These are phyloP conservation scores for Nematodospora valgi DNA, from an alignment of 805 yeast genomes.

Conservation along the genomic window DNA sequence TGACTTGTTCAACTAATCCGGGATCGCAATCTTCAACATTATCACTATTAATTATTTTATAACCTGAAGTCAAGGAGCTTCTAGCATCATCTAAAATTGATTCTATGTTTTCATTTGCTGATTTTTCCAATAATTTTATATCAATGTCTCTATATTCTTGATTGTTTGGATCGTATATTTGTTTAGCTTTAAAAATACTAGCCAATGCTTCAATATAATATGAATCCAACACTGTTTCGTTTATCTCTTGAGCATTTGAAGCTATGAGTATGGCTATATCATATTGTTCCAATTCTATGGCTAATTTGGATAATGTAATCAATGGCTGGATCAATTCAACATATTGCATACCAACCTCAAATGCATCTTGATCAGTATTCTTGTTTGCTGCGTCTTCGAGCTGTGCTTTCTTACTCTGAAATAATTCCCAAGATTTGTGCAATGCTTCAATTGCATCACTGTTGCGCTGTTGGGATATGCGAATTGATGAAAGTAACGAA, in stretches of 20 bases:
- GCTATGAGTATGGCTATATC: conserved; percentile 69
- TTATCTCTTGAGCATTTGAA: conserved; percentile 64
- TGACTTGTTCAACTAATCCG: conserved; percentile 57
- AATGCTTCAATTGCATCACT: conserved; percentile 74
- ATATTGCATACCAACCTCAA: conserved; percentile 50
- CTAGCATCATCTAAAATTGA: conserved; percentile 37
- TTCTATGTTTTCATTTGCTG: conserved; percentile 25
- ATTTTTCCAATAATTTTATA: conserved; percentile 17
- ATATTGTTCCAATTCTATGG: conserved; percentile 72
- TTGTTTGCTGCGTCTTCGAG: conserved; percentile 42
- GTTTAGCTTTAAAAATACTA: conserved; percentile 44
- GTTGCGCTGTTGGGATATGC: conserved; percentile 78
- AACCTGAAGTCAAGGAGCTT: conserved; percentile 42
- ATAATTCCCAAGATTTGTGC: conserved; percentile 67
- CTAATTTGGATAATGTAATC: conserved; percentile 65
- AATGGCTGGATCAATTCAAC: conserved; percentile 72
- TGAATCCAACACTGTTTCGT: conserved; percentile 80
- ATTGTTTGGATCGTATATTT: conserved; percentile 25
- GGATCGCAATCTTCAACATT: conserved; percentile 47
- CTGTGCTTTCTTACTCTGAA: conserved; percentile 45
- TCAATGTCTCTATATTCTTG: conserved; percentile 43
- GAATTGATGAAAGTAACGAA: conserved; percentile 77
- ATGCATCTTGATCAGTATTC: conserved; percentile 22
- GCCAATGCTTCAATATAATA: conserved; percentile 83
- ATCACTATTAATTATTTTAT: conserved; percentile 37